Conservation (phyloP, 1,139 yeast species). For the Saccharomyces hybrid region DNA sequence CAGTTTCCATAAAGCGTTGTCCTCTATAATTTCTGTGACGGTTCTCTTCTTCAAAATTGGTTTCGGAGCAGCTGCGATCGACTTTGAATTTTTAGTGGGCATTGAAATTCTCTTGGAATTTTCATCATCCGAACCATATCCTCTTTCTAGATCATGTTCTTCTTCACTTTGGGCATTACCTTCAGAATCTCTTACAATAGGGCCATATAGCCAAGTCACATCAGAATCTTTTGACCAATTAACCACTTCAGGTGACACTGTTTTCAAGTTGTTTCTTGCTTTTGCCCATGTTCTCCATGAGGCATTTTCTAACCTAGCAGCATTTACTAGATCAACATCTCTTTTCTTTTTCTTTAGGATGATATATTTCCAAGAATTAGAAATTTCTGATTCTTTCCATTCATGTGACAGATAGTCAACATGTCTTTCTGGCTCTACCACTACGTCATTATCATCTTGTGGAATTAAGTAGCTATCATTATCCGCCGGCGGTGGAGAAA, state of each 20-base stretch:
- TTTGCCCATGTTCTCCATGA: slow-evolving; percentile 90
- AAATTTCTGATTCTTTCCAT: slow-evolving; percentile 91
- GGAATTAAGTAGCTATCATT: slow-evolving; percentile 38
- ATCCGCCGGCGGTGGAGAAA: slow-evolving; percentile 34
- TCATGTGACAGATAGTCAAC: slow-evolving; percentile 92
- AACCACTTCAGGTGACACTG: slow-evolving; percentile 64
- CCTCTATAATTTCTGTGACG: slow-evolving; percentile 53
- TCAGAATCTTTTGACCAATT: slow-evolving; percentile 78
- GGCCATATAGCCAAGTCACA: slow-evolving; percentile 79
- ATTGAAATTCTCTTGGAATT: slow-evolving; percentile 23
- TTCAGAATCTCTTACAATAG: slow-evolving; percentile 32
- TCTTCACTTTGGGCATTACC: slow-evolving; percentile 6
- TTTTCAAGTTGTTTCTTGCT: slow-evolving; percentile 53
- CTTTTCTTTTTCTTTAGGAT: slow-evolving; percentile 59
- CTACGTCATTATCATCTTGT: slow-evolving; percentile 80
- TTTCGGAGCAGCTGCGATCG: slow-evolving; percentile 33
- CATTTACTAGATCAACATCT: slow-evolving; percentile 50
- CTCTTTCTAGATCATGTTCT: slow-evolving; percentile 11
- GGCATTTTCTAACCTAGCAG: slow-evolving; percentile 65
- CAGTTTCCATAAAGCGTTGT: slow-evolving; percentile 31
- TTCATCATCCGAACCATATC: slow-evolving; percentile 38
- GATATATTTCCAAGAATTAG: slow-evolving; percentile 91
- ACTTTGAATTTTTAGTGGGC: slow-evolving; percentile 9
- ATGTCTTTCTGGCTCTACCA: slow-evolving; percentile 75
- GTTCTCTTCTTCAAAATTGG: slow-evolving; percentile 80